A percentile compares a stretch with the other conserved stretches of the same genome.
phyloP scores from a whole-genome alignment of 305 asterid genomes.

The Fraxinus platypoda region DNA sequence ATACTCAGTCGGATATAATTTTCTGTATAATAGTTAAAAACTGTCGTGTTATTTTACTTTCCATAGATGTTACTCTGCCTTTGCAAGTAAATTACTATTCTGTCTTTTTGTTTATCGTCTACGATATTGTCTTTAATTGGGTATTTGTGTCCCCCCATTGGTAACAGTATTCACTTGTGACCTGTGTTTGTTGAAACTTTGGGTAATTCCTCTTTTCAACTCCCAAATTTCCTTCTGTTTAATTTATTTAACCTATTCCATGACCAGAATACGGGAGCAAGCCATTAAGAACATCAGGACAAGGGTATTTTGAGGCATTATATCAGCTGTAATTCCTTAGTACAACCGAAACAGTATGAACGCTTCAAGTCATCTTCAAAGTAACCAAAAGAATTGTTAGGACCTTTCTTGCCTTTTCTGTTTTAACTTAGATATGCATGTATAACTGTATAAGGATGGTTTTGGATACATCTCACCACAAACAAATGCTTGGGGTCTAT shows the following conservation, averaged over 20 bases:
- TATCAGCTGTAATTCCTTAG: background rate
- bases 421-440: background rate
- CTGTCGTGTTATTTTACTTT: background rate
- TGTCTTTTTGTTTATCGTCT: background rate
- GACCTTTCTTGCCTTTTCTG: background rate
- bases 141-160: background rate
- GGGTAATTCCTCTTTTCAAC: background rate
- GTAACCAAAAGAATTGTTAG: background rate
- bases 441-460: background rate
- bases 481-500: background rate
- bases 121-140: background rate
- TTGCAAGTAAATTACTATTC: background rate
- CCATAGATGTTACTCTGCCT: constrained; percentile 6
- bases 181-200: background rate
- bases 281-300: background rate
- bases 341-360: background rate
- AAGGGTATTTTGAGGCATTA: background rate
- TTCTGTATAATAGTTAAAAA: constrained; percentile 22
- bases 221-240: background rate
- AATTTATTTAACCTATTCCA: background rate
- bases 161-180: background rate
- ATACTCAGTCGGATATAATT: constrained; percentile 3
- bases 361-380: background rate
- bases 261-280: background rate
- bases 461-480: background rate